Conservation (phyloP, 306 rosid species). For the Vigna hirtella region DNA sequence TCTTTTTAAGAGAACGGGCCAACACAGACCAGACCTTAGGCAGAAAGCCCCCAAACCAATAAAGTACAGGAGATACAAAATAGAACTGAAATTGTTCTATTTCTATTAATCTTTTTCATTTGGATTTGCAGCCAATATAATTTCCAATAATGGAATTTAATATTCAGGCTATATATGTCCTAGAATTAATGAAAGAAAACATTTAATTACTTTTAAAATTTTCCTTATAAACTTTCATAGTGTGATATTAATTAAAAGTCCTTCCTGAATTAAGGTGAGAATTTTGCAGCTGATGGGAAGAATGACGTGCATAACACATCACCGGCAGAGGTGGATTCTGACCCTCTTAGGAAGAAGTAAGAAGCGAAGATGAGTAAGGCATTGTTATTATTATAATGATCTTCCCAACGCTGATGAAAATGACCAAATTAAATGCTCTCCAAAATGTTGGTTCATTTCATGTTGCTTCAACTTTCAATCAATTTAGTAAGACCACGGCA, state of each 20-base stretch:
- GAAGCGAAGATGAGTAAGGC: background rate
- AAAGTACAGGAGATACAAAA: background rate
- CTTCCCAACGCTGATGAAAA: slow-evolving; percentile 19
- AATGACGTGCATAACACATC: slow-evolving; percentile 21
- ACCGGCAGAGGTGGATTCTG: background rate
- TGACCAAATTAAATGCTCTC: slow-evolving; percentile 23
- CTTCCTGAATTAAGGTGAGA: background rate
- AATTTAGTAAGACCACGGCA: background rate
- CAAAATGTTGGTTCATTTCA: background rate
- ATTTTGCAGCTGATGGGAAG: background rate
- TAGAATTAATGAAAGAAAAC: too few relatives aligned
- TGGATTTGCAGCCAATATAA: too few relatives aligned
- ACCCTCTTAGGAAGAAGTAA: background rate
- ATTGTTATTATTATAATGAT: background rate
- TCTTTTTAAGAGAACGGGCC: background rate
- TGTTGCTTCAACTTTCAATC: slow-evolving; percentile 3
- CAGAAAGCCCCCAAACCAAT: background rate
- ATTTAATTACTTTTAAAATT: too few relatives aligned
- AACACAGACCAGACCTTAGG: background rate
- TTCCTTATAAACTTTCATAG: too few relatives aligned
- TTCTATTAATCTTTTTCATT: too few relatives aligned
- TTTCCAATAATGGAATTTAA: too few relatives aligned
- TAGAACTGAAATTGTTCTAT: too few relatives aligned
- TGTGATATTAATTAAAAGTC: too few relatives aligned
- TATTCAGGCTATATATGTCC: too few relatives aligned